phyloP scores from a whole-genome alignment of 2,329 filamentous ascomycete genomes.

The Mycocentrospora acerina region DNA sequence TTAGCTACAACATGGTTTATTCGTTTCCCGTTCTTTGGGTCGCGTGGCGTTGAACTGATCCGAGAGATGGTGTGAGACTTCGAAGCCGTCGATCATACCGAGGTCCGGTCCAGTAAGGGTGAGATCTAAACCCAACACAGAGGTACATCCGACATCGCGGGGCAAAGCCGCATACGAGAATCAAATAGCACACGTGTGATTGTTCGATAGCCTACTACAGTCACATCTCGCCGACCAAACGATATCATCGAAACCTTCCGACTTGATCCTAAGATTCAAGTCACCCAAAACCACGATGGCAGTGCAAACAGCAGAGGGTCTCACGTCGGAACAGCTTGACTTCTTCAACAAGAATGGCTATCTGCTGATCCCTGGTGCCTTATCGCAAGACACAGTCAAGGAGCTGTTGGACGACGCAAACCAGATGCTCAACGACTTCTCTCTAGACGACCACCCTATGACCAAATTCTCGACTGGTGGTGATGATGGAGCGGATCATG shows the following conservation, averaged over 20 bases:
- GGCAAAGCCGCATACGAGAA: slow-evolving; percentile 1
- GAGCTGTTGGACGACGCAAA: slow-evolving; percentile 74
- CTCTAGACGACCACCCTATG: slow-evolving; percentile 82
- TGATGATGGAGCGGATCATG: slow-evolving; percentile 66
- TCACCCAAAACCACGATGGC: slow-evolving; percentile 15
- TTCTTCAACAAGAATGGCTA: slow-evolving; percentile 84
- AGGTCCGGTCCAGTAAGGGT: too few relatives aligned
- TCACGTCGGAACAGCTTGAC: slow-evolving; percentile 70
- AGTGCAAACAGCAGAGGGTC: slow-evolving; percentile 48
- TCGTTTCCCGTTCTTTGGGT: too few relatives aligned
- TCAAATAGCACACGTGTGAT: slow-evolving; percentile 6
- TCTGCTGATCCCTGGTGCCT: slow-evolving; percentile 78
- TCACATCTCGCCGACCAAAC: not conserved
- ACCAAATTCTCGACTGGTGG: slow-evolving; percentile 90
- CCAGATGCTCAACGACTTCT: slow-evolving; percentile 71
- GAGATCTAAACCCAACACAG: not conserved
- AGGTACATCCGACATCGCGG: slow-evolving; percentile 4
- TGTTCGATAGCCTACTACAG: too few relatives aligned
- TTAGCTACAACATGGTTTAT: too few relatives aligned
- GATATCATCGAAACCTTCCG: not conserved
- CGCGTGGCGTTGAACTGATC: too few relatives aligned
- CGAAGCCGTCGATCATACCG: too few relatives aligned
- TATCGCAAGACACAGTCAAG: slow-evolving; percentile 65
- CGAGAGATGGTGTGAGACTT: too few relatives aligned
- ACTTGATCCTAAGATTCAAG: not conserved